Conservation (phyloP, 2,329 filamentous ascomycete species). For the Ophiocordyceps australis region DNA sequence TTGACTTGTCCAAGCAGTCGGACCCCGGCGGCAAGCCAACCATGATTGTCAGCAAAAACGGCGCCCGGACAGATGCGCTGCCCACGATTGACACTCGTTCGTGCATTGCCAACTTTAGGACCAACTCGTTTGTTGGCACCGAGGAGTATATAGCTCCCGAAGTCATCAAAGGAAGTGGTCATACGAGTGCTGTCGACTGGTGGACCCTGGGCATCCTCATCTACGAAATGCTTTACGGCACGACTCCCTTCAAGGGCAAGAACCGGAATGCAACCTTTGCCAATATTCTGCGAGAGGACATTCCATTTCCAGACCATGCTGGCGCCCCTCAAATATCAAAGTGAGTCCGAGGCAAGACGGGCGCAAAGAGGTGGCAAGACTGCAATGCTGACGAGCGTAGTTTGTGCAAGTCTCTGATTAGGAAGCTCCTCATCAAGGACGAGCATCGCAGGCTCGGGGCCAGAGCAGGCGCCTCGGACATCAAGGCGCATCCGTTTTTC, state of each 20-base stretch:
- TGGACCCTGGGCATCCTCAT: slow-evolving; percentile 96
- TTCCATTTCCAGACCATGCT: slow-evolving; percentile 82
- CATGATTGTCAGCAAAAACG: slow-evolving; percentile 89
- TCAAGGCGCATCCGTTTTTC: slow-evolving; percentile 94
- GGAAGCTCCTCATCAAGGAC: slow-evolving; percentile 95
- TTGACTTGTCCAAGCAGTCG: slow-evolving; percentile 95
- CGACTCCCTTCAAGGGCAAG: slow-evolving; percentile 98
- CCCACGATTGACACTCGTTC: slow-evolving; percentile 98
- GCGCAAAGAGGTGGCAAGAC: too few species aligned
- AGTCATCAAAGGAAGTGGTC: slow-evolving; percentile 95
- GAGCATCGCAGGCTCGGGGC: slow-evolving; percentile 87
- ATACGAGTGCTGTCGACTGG: slow-evolving; percentile 98
- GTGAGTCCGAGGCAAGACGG: slow-evolving; percentile 34
- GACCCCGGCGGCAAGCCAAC: slow-evolving; percentile 89
- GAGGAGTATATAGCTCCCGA: slow-evolving; percentile 98
- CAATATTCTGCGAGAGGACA: slow-evolving; percentile 90
- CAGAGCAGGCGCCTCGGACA: slow-evolving; percentile 86
- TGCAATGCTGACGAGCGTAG: slow-evolving; percentile 22
- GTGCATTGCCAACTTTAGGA: slow-evolving; percentile 94
- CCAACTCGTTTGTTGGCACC: slow-evolving; percentile 95
- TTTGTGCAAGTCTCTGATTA: slow-evolving; percentile 88
- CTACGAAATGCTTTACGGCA: slow-evolving; percentile 98
- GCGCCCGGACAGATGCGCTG: slow-evolving; percentile 67
- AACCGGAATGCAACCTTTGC: slow-evolving; percentile 96
- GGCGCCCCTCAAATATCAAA: slow-evolving; percentile 76